Base-by-base conservation (phyloP, 176 grass and related monocot genomes). In the Areca catechu region DNA sequence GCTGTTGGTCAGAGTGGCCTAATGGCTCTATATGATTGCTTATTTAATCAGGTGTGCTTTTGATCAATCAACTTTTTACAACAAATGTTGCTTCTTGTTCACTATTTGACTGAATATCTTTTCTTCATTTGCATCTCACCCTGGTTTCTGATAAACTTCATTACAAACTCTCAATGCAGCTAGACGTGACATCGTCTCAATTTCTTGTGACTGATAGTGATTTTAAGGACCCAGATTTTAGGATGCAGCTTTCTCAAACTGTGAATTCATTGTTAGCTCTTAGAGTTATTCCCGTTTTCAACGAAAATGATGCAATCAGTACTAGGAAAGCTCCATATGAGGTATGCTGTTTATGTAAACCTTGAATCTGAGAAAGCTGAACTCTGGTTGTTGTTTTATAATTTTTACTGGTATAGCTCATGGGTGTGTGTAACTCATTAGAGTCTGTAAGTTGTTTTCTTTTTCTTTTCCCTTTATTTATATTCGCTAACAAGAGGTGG, bases 301-400 rank as follows among this genome's bases (percentile, higher is more conserved):
- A 98, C 54, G 93, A 98, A 65, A 98, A 98, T 82, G 93, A 98
- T 75, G 83, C 93, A 14, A 76, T 98, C 68, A 98, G 93, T 65
- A 98, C 93, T 22, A 80, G 93, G 49, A 98, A 74, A 65, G 93
- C 93, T 85, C 93, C 93, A 70, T 98, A 98, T 64, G 93, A 98
- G 86, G 93, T 97, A 53, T 7, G 61, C 48, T 64, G 19, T 62
- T 27, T 78, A 15, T 55, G 59, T 43, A 14, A 43, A 14, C 34
- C 34, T 43, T 43, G 34, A 43, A 43, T 43, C 34, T 43, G 34
- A 43, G 7, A 7, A 43, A 43, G 9, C 10, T 43, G 34, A 43
- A 43, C 14, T 43, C 34, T 43, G 34, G 34, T 43, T 43, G 7
- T 43, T 43, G 1, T 43, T 43, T 43, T 43, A 3, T 43, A 43